Base-by-base conservation (phyloP, 139 green algal species). In the Desmodesmus armatus region DNA sequence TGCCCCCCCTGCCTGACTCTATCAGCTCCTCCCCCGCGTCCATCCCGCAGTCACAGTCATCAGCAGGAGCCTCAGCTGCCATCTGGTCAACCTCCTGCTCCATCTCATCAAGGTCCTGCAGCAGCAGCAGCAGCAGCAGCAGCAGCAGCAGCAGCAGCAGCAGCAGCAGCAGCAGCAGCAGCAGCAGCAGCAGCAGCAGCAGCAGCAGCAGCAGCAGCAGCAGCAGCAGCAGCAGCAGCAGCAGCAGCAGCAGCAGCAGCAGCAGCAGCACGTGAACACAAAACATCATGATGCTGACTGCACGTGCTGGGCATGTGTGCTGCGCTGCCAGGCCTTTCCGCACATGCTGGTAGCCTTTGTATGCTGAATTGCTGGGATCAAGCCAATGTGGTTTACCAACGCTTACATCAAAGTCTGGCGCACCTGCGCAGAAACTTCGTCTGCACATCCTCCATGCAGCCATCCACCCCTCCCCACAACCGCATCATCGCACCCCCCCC, bases 21-120 rank as follows among this genome's bases (percentile, higher is more conserved):
- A 82, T 71, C 15, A 82, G 76, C 76, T 82, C 76, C 5, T 72
- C 37, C 2, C 76, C 76, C 4, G 25, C 27, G 76, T 71, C 55
- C 53, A 82, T 39, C 35, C 76, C 76, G 55, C 71, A 72, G 37
- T 55, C 13, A 33, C 76, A 82, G 55, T 82, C 76, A 13, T 72
- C 53, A 27, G 33, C 5, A 9, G 55, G 53, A 4, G 7, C 13
- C 66, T 49, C 3, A n/a, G 60, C 60, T n/a, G n/a, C n/a, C n/a
- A n/a, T n/a, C 71, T 79, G 71, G 55, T 72, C 53, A 13, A 60
- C 37, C 40, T 81, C 74, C 31, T 58, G 37, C 53, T 82, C 76
- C 17, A 69, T 3, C 13, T 80, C 73, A 3, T 33, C 40, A 40
- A 79, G 29, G 9, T 82, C 76, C 76, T 82, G 76, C 76, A 55